Evolutionary conservation across 306 rosid species (phyloP).

Genomic region (Comarum palustre): DNA sequence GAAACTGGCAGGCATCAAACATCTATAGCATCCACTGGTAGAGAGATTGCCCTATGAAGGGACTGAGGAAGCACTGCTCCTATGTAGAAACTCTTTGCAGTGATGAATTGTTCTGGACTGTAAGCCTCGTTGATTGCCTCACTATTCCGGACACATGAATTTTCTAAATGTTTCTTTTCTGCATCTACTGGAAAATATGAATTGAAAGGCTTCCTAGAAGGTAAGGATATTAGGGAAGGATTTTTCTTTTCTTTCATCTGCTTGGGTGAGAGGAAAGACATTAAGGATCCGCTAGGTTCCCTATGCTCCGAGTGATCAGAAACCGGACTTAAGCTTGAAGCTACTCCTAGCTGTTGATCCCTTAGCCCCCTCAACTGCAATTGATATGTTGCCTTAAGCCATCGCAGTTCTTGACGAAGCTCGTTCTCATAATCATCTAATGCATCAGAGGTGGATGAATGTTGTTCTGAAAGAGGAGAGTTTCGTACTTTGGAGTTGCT

Average conservation of each 20-base stretch:
- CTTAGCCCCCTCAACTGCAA: slow-evolving; percentile 84
- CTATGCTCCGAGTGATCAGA: slow-evolving; percentile 35
- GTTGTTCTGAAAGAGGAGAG: slow-evolving; percentile 24
- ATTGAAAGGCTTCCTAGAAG: slow-evolving; percentile 30
- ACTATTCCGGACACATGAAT: slow-evolving; percentile 27
- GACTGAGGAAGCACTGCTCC: slow-evolving; percentile 62
- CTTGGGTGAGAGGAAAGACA: slow-evolving; percentile 25
- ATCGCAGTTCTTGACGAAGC: slow-evolving; percentile 89
- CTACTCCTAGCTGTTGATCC: slow-evolving; percentile 58
- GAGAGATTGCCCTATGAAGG: slow-evolving; percentile 88
- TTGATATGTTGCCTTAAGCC: slow-evolving; percentile 98
- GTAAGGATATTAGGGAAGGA: slow-evolving; percentile 24
- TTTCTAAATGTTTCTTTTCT: slow-evolving; percentile 34
- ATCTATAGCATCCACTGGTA: slow-evolving; percentile 90
- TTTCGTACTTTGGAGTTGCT: slow-evolving; percentile 33
- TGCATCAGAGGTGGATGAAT: slow-evolving; percentile 25
- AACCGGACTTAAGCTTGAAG: slow-evolving; percentile 34
- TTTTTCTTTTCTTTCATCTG: slow-evolving; percentile 29
- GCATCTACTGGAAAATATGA: slow-evolving; percentile 22
- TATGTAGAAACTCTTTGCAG: slow-evolving; percentile 60
- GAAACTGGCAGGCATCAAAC: slow-evolving; percentile 32
- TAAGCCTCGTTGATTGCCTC: slow-evolving; percentile 27
- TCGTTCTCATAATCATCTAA: slow-evolving; percentile 65
- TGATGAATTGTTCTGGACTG: slow-evolving; percentile 44
- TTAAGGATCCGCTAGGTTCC: slow-evolving; percentile 28